A percentile compares a stretch with the other conserved stretches of the same genome.
Conservation (phyloP, 768 basidiomycete genomes). For the Cyclocybe cylindracea region DNA sequence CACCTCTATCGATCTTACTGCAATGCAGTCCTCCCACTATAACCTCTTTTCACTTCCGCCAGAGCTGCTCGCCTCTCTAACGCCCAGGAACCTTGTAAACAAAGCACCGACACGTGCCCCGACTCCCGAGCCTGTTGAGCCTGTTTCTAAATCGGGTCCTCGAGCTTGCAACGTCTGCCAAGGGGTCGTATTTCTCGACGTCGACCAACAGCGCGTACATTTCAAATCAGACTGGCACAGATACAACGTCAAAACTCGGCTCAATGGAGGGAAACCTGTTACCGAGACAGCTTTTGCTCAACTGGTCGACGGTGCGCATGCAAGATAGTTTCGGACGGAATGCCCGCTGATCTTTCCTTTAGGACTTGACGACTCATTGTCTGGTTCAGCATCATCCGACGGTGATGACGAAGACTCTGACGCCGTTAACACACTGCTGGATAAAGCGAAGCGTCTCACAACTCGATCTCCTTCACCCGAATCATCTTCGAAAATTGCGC, state of each 20-base stretch:
- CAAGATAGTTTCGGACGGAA: not conserved
- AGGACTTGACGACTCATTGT: conserved; percentile 80
- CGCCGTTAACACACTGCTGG: conserved; percentile 67
- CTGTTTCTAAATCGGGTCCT: conserved; percentile 39
- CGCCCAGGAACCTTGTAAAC: conserved; percentile 62
- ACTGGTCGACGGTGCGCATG: conserved; percentile 73
- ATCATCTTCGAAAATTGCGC: conserved; percentile 25
- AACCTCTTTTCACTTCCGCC: conserved; percentile 74
- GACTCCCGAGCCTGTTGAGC: conserved; percentile 30
- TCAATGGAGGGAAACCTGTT: conserved; percentile 63
- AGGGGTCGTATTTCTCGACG: conserved; percentile 65
- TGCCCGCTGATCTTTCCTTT: not conserved
- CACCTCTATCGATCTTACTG: not conserved
- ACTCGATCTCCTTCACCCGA: conserved; percentile 49
- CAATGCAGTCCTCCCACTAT: conserved; percentile 42
- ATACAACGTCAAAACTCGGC: conserved; percentile 88
- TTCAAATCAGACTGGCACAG: conserved; percentile 98
- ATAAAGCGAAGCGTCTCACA: conserved; percentile 51
- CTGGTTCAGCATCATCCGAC: conserved; percentile 84
- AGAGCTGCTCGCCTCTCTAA: conserved; percentile 68
- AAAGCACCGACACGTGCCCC: conserved; percentile 35
- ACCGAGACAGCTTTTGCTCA: conserved; percentile 72
- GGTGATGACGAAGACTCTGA: conserved; percentile 60
- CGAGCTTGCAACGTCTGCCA: conserved; percentile 74
- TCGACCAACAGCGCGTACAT: conserved; percentile 83